These are phyloP conservation scores for Prunus davidiana DNA, from an alignment of 306 rosid species.

Conservation along the genomic window DNA sequence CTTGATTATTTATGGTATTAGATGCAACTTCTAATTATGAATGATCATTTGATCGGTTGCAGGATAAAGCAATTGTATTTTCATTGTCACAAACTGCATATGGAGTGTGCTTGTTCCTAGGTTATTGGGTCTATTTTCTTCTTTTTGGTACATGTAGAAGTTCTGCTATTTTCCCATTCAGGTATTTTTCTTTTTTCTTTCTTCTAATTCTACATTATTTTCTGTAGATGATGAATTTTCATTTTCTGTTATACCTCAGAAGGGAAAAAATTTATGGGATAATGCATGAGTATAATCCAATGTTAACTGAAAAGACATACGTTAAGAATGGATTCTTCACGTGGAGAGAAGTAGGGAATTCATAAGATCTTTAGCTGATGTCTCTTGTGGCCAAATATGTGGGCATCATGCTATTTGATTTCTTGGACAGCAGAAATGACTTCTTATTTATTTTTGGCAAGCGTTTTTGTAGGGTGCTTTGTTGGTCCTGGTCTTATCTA, in stretches of 20 bases:
- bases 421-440: background rate
- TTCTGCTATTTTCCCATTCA: conserved; percentile 73
- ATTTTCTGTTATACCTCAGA: background rate
- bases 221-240: background rate
- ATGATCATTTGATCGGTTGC: conserved; percentile 38
- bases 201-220: conserved; percentile 1
- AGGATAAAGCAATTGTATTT: conserved; percentile 81
- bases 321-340: background rate
- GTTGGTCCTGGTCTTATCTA: background rate
- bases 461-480: background rate
- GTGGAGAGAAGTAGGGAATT: background rate
- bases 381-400: background rate
- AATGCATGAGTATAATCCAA: background rate
- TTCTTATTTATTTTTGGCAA: background rate
- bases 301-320: background rate
- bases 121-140: conserved; percentile 88
- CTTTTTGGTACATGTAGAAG: conserved; percentile 36
- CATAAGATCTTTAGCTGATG: background rate
- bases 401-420: background rate
- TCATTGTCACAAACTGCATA: conserved; percentile 85
- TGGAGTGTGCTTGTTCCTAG: conserved; percentile 79
- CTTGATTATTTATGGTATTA: conserved; percentile 11
- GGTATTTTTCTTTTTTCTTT: conserved; percentile 41
- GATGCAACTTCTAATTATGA: conserved; percentile 28
- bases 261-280: background rate